Percentiles rank a stretch among this genome's conserved stretches.
Evolutionary conservation across 169 alveolate genomes (phyloP).

Genomic region (Plasmodium relictum): DNA sequence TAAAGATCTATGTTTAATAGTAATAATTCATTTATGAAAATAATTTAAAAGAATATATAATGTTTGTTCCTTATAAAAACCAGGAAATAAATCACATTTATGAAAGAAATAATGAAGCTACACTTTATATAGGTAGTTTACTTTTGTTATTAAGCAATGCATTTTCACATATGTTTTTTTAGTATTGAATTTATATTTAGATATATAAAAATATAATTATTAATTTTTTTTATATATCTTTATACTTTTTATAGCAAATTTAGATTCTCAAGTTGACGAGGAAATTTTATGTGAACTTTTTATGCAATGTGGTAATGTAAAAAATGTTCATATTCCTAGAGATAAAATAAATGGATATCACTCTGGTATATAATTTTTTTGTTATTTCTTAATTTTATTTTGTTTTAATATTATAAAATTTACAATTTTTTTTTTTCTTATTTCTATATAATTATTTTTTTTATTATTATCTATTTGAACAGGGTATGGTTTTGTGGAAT

Average conservation of each 20-base stretch:
- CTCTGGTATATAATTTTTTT: constrained; percentile 74
- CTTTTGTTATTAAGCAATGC: background rate
- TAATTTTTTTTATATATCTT: background rate
- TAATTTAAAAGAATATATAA: constrained; percentile 40
- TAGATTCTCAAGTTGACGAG: constrained; percentile 97
- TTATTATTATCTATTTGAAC: constrained; percentile 9
- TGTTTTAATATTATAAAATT: background rate
- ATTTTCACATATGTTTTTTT: background rate
- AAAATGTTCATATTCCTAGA: constrained; percentile 97
- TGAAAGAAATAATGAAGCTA: constrained; percentile 94
- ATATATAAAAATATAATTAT: background rate
- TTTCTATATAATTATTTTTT: background rate
- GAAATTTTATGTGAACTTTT: constrained; percentile 98
- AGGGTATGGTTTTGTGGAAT: constrained; percentile 99
- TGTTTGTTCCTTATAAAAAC: constrained; percentile 77
- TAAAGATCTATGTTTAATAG: constrained; percentile 9
- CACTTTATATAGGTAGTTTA: constrained; percentile 89
- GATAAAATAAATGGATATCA: constrained; percentile 92
- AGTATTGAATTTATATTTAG: background rate
- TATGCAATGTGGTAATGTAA: constrained; percentile 97
- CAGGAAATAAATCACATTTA: constrained; percentile 89
- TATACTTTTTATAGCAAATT: constrained; percentile 88
- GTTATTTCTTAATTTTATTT: background rate
- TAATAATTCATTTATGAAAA: constrained; percentile 39
- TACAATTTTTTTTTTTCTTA: background rate